Base-by-base conservation (phyloP, 768 basidiomycete species). In the Calocera viscosa region DNA sequence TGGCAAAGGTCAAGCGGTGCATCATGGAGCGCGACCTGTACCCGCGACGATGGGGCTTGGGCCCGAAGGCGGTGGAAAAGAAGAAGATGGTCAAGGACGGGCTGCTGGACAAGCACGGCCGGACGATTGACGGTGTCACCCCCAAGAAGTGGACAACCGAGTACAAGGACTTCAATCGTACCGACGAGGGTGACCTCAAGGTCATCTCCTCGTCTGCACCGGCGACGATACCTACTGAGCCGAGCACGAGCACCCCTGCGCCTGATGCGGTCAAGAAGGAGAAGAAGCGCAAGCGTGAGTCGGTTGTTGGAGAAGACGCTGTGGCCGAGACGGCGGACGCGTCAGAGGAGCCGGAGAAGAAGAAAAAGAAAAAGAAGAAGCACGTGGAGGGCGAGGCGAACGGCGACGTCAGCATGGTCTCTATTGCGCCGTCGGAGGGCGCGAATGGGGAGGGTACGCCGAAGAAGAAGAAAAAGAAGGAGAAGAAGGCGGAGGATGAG, bases 11-110 rank as follows among this genome's bases (percentile, higher is more conserved):
- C 74, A 99, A 99, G 80, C 83, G 96, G 64, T 97, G 95, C 75
- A 98, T 99, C 74, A 99, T 99, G 96, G 96, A 98, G 76, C 88
- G 95, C 39, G 96, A 99, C 77, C 90, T 92, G 22, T 99, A 99
- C 77, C 96, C 96, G 41, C 86, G 96, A 67, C 86, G 94, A 69
- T 98, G 96, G 96, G 96, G 96, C 64, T 84, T 98, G 64, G 96
- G 96, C n/a, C 96, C 96, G 24, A 85, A 94, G 77, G 95, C 96
- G 16, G 79, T 91, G 65, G 89, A 95, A 76, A 98, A 98, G 83
- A 99, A 98, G 82, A 96, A 95, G 77, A 82, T 99, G 84, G 86
- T 96, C 72, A 96, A 95, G 80, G 92, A 92, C n/a, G 94, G 95
- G 63, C 91, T 93, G 76, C 86, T 99, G 64, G 90, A 94, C 73